Evolutionary conservation across 345 rosid species (phyloP).

Genomic region (Lenwebbia sp.): DNA sequence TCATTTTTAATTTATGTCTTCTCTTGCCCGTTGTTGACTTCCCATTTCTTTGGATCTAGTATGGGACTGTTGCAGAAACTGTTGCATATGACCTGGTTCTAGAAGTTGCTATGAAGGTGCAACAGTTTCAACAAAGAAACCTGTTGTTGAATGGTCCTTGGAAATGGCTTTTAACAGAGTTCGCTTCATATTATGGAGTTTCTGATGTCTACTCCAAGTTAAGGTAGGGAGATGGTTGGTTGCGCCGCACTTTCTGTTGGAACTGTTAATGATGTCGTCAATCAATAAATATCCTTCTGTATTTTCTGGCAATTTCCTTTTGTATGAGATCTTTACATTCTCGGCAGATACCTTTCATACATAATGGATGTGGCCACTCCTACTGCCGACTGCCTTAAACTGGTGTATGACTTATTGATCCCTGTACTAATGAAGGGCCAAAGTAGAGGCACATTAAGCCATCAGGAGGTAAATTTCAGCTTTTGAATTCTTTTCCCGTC

Average conservation of each 20-base stretch:
- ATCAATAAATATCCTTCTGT: slow-evolving; percentile 1
- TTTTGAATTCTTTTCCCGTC: neutral
- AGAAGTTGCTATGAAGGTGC: slow-evolving; percentile 91
- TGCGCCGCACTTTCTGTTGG: neutral
- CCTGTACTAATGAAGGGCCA: slow-evolving; percentile 90
- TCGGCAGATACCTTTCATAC: slow-evolving; percentile 77
- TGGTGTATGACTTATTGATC: slow-evolving; percentile 73
- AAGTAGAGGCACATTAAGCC: slow-evolving; percentile 73
- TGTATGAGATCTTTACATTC: neutral
- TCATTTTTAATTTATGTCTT: neutral
- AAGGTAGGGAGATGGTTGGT: slow-evolving; percentile 28
- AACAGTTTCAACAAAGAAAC: slow-evolving; percentile 84
- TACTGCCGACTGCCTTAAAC: slow-evolving; percentile 81
- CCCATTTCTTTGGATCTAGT: slow-evolving; percentile 32
- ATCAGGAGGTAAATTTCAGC: slow-evolving; percentile 69
- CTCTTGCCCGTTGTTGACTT: slow-evolving; percentile 3
- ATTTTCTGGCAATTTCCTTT: neutral
- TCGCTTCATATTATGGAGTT: slow-evolving; percentile 91
- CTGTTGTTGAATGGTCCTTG: slow-evolving; percentile 74
- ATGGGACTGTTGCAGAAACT: slow-evolving; percentile 95
- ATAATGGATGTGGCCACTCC: slow-evolving; percentile 99
- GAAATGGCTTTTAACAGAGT: slow-evolving; percentile 93
- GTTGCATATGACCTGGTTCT: slow-evolving; percentile 87
- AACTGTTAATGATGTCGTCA: neutral
- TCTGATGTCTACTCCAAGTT: slow-evolving; percentile 86